A percentile compares a stretch with the other conserved stretches of the same genome.
Conservation (phyloP, 345 rosid species). For the Lenwebbia sp. region DNA sequence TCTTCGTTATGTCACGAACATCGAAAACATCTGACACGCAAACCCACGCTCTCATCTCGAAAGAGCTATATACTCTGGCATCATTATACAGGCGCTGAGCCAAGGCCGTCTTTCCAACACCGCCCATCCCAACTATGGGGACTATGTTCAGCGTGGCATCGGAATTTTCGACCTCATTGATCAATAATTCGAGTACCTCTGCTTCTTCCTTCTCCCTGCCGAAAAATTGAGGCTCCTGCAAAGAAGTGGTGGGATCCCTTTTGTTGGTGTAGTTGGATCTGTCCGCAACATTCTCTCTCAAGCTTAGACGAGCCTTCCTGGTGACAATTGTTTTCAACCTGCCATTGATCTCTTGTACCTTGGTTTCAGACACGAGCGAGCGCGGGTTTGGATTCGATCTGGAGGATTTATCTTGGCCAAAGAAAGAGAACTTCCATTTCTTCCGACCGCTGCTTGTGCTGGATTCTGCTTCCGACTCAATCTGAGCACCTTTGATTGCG, state of each 20-base stretch:
- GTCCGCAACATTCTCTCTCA: not conserved
- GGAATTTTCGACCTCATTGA: not conserved
- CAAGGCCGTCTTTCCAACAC: not conserved
- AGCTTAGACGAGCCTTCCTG: not conserved
- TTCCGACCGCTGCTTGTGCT: fast-evolving
- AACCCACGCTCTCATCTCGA: not conserved
- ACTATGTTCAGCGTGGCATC: not conserved
- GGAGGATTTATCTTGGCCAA: not conserved
- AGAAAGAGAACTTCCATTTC: not conserved
- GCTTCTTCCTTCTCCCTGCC: not conserved
- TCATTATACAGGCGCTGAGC: not conserved
- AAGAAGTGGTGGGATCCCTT: not conserved
- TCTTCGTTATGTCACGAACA: not conserved
- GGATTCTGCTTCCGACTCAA: not conserved
- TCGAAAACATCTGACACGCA: not conserved
- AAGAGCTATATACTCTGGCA: not conserved
- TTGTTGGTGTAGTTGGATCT: not conserved
- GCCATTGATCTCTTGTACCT: not conserved
- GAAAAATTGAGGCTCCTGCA: not conserved
- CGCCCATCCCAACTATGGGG: not conserved
- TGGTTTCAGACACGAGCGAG: not conserved
- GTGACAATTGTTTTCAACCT: not conserved
- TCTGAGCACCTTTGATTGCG: fast-evolving
- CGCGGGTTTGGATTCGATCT: not conserved
- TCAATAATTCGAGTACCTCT: not conserved